phyloP scores from a whole-genome alignment of 371 early-diverging fungal genomes.

The Antonospora locustae region DNA sequence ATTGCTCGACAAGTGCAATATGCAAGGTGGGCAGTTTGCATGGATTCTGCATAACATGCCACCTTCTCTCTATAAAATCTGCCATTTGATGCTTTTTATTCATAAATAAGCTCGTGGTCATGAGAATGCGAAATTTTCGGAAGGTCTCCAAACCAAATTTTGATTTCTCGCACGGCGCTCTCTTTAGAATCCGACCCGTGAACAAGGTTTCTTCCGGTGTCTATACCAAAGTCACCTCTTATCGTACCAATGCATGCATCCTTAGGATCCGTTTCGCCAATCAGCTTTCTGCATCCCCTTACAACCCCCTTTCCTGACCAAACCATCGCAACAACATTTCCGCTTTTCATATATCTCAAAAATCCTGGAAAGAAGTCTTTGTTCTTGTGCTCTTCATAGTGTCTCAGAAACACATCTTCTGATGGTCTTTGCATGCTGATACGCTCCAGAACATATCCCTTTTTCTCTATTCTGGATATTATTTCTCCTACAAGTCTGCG shows the following conservation, averaged over 20 bases:
- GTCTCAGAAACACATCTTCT: constrained; percentile 68
- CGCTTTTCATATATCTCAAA: constrained; percentile 71
- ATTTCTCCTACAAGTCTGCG: constrained; percentile 78
- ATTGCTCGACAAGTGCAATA: too few species aligned
- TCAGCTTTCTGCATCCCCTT: constrained; percentile 78
- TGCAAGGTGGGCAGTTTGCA: too few species aligned
- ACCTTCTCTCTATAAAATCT: too few species aligned
- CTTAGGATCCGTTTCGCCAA: constrained; percentile 70
- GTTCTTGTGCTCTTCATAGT: constrained; percentile 75
- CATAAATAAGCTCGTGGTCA: constrained; percentile 52
- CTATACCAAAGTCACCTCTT: constrained; percentile 82
- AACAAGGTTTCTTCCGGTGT: constrained; percentile 68
- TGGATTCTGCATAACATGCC: too few species aligned
- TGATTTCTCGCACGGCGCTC: constrained; percentile 83
- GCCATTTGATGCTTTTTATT: constrained; percentile 2
- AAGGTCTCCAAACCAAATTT: constrained; percentile 81
- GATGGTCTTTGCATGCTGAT: constrained; percentile 66
- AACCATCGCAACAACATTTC: constrained; percentile 77
- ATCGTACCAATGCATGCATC: constrained; percentile 88
- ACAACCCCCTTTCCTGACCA: constrained; percentile 88
- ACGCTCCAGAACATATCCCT: constrained; percentile 63
- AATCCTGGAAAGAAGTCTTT: constrained; percentile 88
- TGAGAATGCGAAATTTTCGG: constrained; percentile 58
- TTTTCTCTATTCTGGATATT: constrained; percentile 73
- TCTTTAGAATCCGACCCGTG: constrained; percentile 95